A percentile compares a stretch with the other conserved stretches of the same genome.
These are phyloP conservation scores for Ciborinia camelliae DNA, from an alignment of 2,329 filamentous ascomycete genomes.

Conservation along the genomic window DNA sequence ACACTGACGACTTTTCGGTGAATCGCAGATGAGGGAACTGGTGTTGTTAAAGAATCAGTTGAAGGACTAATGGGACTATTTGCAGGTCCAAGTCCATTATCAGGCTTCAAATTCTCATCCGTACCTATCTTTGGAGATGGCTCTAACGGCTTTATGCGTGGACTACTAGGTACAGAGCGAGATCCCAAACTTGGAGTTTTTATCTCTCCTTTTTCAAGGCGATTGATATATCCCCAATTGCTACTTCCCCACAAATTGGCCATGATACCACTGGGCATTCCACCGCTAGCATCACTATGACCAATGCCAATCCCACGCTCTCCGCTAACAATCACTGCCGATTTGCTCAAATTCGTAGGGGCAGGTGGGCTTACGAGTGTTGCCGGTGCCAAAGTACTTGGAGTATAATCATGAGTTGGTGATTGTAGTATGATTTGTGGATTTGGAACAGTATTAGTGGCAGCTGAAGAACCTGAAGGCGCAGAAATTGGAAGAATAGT, in stretches of 20 bases:
- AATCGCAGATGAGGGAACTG: background rate
- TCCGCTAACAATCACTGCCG: slow-evolving; percentile 75
- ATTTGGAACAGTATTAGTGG: slow-evolving; percentile 34
- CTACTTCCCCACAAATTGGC: slow-evolving; percentile 93
- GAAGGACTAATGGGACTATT: slow-evolving; percentile 28
- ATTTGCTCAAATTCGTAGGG: slow-evolving; percentile 80
- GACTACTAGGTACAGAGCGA: slow-evolving; percentile 30
- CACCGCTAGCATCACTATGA: slow-evolving; percentile 58
- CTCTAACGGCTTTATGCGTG: slow-evolving; percentile 30
- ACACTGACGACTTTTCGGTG: slow-evolving; percentile 36
- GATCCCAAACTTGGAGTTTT: slow-evolving; percentile 29
- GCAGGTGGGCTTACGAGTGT: slow-evolving; percentile 82
- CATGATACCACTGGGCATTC: slow-evolving; percentile 79
- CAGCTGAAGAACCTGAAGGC: slow-evolving; percentile 40
- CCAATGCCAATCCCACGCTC: slow-evolving; percentile 67
- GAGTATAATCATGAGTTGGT: slow-evolving; percentile 42
- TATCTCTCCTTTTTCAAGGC: slow-evolving; percentile 53
- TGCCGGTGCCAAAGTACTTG: slow-evolving; percentile 70
- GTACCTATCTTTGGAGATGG: slow-evolving; percentile 30
- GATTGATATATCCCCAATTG: slow-evolving; percentile 71
- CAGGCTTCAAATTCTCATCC: slow-evolving; percentile 34
- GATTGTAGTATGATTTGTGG: slow-evolving; percentile 40
- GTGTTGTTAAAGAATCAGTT: slow-evolving; percentile 26
- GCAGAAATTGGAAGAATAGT: slow-evolving; percentile 65
- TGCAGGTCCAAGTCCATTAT: slow-evolving; percentile 23